A percentile compares a stretch with the other conserved stretches of the same genome.
phyloP scores from a whole-genome alignment of 2,329 filamentous ascomycete genomes.

The Stagonosporopsis vannaccii region DNA sequence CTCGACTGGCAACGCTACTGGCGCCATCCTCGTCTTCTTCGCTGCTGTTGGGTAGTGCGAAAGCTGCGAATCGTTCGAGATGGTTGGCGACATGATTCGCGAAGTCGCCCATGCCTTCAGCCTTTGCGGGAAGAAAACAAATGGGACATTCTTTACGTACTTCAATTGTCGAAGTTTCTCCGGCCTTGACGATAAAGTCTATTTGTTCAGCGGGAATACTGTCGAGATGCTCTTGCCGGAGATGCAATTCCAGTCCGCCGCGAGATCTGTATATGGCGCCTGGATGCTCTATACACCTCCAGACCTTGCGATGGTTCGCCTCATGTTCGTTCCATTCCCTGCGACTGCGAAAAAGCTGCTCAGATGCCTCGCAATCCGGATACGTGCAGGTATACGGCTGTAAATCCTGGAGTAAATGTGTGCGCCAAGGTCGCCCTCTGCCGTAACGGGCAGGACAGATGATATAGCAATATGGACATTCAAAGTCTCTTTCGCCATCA shows the following conservation, averaged over 20 bases:
- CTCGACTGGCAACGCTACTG: conserved; percentile 42
- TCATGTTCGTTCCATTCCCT: conserved; percentile 50
- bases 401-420: conserved; percentile 47
- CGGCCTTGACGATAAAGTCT: conserved; percentile 39
- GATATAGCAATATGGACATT: conserved; percentile 50
- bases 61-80: conserved; percentile 45
- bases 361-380: conserved; percentile 33
- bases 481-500: conserved; percentile 46
- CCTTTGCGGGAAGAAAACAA: conserved; percentile 34
- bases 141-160: conserved; percentile 43
- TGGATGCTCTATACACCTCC: conserved; percentile 47
- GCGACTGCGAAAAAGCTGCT: conserved; percentile 45
- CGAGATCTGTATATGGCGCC: conserved; percentile 37
- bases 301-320: conserved; percentile 46
- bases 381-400: conserved; percentile 51
- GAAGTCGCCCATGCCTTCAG: conserved; percentile 34
- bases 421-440: conserved; percentile 43
- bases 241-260: conserved; percentile 38
- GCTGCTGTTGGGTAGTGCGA: conserved; percentile 40
- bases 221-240: conserved; percentile 37
- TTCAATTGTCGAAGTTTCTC: conserved; percentile 44
- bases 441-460: conserved; percentile 49
- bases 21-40: conserved; percentile 42
- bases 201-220: conserved; percentile 41
- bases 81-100: conserved; percentile 49